A percentile compares a stretch with the other conserved stretches of the same genome.
Evolutionary conservation across 257 asterid species (phyloP).

Genomic region (Solanum okadae): DNA sequence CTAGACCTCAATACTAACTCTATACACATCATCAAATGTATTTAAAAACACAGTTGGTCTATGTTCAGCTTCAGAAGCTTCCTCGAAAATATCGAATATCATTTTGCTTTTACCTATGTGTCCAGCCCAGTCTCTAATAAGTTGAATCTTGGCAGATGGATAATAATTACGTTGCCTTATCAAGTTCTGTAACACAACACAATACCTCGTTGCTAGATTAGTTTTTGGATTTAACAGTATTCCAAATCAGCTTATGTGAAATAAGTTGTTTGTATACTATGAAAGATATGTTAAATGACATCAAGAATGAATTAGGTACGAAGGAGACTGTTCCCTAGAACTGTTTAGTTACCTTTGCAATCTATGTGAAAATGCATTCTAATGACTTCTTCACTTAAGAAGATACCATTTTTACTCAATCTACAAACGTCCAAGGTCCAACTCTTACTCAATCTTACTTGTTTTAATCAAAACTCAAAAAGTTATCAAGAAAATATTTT

Average conservation of each 20-base stretch:
- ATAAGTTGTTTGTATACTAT: not conserved
- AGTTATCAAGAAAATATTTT: too few species aligned
- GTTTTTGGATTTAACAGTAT: not conserved
- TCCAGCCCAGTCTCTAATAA: not conserved
- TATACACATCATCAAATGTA: not conserved
- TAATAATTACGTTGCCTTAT: not conserved
- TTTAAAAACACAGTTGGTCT: not conserved
- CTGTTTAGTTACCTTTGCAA: not conserved
- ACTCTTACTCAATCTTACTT: not conserved
- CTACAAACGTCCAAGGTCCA: not conserved
- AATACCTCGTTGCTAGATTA: not conserved
- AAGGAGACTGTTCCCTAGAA: not conserved
- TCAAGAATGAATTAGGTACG: not conserved
- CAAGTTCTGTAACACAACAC: not conserved
- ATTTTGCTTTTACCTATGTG: not conserved
- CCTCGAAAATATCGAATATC: not conserved
- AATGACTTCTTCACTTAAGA: not conserved
- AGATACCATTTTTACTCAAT: not conserved
- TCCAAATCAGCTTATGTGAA: not conserved
- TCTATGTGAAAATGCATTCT: not conserved
- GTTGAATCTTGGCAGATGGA: not conserved
- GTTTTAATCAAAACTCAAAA: not conserved
- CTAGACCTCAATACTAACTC: not conserved
- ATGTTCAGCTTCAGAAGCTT: not conserved
- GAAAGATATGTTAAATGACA: not conserved